A percentile compares a stretch with the other conserved stretches of the same genome.
These are phyloP conservation scores for Amanita muscaria DNA, from an alignment of 768 basidiomycete genomes.

Conservation along the genomic window DNA sequence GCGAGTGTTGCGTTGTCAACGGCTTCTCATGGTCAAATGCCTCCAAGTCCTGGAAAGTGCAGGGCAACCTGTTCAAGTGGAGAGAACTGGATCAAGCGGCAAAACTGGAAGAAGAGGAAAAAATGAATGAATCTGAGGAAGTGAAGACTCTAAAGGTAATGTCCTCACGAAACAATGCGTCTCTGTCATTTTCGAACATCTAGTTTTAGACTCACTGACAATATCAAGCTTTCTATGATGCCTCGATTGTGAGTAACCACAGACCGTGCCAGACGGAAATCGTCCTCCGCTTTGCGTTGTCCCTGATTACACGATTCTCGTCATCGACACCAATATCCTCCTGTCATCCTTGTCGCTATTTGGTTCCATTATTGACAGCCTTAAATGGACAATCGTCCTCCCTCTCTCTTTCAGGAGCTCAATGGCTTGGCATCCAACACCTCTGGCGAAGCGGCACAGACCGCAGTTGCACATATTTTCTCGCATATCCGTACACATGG, in stretches of 20 bases:
- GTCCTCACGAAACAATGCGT: too few relatives aligned
- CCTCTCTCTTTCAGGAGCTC: slow-evolving; percentile 91
- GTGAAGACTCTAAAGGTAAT: slow-evolving; percentile 80
- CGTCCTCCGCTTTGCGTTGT: slow-evolving; percentile 47
- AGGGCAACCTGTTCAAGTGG: slow-evolving; percentile 67
- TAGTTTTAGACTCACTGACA: slow-evolving; percentile 56
- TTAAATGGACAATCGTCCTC: slow-evolving; percentile 80
- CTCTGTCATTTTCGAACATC: too few relatives aligned
- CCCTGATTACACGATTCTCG: slow-evolving; percentile 82
- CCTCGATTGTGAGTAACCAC: slow-evolving; percentile 20
- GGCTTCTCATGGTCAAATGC: slow-evolving; percentile 66
- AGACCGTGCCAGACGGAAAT: slow-evolving; percentile 18
- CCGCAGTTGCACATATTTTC: slow-evolving; percentile 69
- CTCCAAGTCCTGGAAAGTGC: slow-evolving; percentile 52
- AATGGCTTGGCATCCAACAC: slow-evolving; percentile 74
- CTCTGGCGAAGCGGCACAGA: slow-evolving; percentile 64
- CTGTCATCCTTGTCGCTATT: slow-evolving; percentile 75
- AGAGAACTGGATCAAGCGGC: slow-evolving; percentile 59
- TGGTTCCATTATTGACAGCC: slow-evolving; percentile 65
- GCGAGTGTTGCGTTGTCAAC: slow-evolving; percentile 67
- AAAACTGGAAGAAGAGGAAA: slow-evolving; percentile 60
- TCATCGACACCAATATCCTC: slow-evolving; percentile 93
- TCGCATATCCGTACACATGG: slow-evolving; percentile 67
- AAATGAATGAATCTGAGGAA: slow-evolving; percentile 58
- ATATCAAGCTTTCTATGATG: too few relatives aligned